Evolutionary conservation across 2,329 filamentous ascomycete species (phyloP).

Genomic region (Alternaria ventricosa): DNA sequence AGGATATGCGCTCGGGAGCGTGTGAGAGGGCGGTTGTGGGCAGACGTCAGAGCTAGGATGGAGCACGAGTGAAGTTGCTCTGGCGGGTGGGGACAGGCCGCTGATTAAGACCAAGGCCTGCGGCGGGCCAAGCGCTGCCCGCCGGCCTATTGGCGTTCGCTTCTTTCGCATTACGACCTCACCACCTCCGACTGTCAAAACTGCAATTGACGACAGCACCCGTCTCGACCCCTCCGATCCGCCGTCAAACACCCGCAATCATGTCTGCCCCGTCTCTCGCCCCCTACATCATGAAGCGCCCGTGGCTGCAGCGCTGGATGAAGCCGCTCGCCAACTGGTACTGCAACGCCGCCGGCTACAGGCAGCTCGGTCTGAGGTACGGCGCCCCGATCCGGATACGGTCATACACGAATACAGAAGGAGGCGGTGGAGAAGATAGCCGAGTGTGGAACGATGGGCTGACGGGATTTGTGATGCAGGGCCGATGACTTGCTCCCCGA

Average conservation of each 20-base stretch:
- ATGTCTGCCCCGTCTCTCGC: slow-evolving; percentile 77
- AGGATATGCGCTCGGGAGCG: slow-evolving; percentile 3
- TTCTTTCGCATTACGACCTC: slow-evolving; percentile 29
- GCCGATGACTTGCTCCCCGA: slow-evolving; percentile 95
- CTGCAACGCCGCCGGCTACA: slow-evolving; percentile 85
- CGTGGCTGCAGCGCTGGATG: slow-evolving; percentile 82
- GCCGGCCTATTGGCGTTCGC: slow-evolving; percentile 26
- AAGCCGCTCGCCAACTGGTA: slow-evolving; percentile 89
- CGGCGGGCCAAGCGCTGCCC: slow-evolving; percentile 20
- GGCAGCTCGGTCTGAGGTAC: slow-evolving; percentile 90
- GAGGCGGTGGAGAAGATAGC: not conserved
- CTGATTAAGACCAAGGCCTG: slow-evolving; percentile 15
- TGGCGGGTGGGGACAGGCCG: slow-evolving; percentile 13
- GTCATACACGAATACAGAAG: not conserved
- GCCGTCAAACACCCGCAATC: slow-evolving; percentile 40
- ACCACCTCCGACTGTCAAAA: slow-evolving; percentile 25
- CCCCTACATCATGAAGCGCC: slow-evolving; percentile 79
- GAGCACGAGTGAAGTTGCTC: slow-evolving; percentile 22
- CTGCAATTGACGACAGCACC: slow-evolving; percentile 37
- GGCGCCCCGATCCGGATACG: slow-evolving; percentile 23
- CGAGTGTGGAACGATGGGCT: slow-evolving; percentile 33
- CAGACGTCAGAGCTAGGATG: slow-evolving; percentile 22
- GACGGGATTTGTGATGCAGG: slow-evolving; percentile 59
- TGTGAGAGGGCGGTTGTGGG: slow-evolving; percentile 4
- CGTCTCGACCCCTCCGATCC: slow-evolving; percentile 26